A percentile compares a stretch with the other conserved stretches of the same genome.
These are phyloP conservation scores for Aspergillus conjunctus DNA, from an alignment of 495 filamentous ascomycete species.

Conservation along the genomic window DNA sequence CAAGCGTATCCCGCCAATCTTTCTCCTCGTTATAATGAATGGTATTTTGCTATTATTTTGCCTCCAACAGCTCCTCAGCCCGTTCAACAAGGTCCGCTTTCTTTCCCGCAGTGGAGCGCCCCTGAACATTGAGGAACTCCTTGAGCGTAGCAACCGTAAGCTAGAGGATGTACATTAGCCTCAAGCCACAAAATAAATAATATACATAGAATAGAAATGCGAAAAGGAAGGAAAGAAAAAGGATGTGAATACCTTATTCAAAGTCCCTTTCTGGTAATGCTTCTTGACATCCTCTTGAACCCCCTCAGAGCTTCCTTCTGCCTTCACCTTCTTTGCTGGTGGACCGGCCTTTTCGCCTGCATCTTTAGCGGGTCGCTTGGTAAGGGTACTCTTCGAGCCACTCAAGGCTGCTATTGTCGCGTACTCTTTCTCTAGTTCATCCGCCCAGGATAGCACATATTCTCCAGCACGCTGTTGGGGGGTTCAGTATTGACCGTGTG, in stretches of 20 bases:
- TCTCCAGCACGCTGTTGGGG: constrained; percentile 62
- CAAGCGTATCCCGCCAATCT: too few relatives aligned
- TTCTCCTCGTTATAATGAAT: too few relatives aligned
- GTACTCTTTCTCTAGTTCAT: constrained; percentile 60
- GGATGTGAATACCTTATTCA: constrained; percentile 56
- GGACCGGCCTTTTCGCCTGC: constrained; percentile 32
- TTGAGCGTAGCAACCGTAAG: constrained; percentile 73
- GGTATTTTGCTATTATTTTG: constrained; percentile 23
- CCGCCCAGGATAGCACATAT: constrained; percentile 75
- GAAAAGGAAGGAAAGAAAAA: constrained; percentile 1
- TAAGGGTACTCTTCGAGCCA: constrained; percentile 39
- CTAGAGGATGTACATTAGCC: constrained; percentile 27
- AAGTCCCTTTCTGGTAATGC: constrained; percentile 57
- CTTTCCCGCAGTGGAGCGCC: constrained; percentile 63
- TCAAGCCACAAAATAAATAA: neutral
- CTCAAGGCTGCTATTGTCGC: constrained; percentile 42
- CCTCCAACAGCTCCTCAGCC: constrained; percentile 76
- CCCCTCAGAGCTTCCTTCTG: constrained; percentile 41
- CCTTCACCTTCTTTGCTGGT: constrained; percentile 54
- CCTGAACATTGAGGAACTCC: constrained; percentile 63
- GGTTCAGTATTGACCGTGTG: neutral
- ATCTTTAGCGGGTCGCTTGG: constrained; percentile 51
- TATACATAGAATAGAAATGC: neutral
- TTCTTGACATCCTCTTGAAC: constrained; percentile 61
- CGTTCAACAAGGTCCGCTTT: constrained; percentile 80